Evolutionary conservation across 2,329 filamentous ascomycete genomes (phyloP).

Genomic region (Diplocarpon rosae): DNA sequence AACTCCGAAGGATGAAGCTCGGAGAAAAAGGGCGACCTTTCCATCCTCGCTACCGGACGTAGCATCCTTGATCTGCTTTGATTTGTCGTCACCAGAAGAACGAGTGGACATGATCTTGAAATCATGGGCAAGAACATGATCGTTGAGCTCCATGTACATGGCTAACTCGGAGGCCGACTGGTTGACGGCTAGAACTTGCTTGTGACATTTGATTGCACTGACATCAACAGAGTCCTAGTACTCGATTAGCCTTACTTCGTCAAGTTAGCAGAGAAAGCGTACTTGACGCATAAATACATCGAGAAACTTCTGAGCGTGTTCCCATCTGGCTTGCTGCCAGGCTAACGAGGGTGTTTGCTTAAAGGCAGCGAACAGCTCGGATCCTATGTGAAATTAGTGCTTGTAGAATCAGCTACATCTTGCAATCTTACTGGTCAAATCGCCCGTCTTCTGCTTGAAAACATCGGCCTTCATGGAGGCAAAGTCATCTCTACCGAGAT

Average conservation of each 20-base stretch:
- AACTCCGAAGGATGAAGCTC: background rate
- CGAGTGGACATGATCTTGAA: conserved; percentile 27
- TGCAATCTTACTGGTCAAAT: conserved; percentile 32
- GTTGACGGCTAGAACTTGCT: conserved; percentile 33
- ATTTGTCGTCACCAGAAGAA: background rate
- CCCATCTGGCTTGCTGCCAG: conserved; percentile 41
- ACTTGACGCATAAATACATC: conserved; percentile 29
- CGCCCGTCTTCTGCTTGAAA: conserved; percentile 31
- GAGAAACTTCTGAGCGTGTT: conserved; percentile 43
- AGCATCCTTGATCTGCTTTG: background rate
- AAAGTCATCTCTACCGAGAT: conserved; percentile 43
- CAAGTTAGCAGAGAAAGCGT: background rate
- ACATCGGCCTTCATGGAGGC: conserved; percentile 32
- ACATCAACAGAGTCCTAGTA: conserved; percentile 32
- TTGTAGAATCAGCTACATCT: background rate
- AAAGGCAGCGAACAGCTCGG: conserved; percentile 45
- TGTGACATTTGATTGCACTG: conserved; percentile 33
- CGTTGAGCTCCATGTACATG: conserved; percentile 43
- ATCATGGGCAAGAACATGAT: conserved; percentile 39
- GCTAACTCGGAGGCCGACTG: conserved; percentile 38
- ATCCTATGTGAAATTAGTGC: conserved; percentile 26
- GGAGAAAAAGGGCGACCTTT: conserved; percentile 4
- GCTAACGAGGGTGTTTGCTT: conserved; percentile 36
- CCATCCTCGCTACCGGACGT: background rate
- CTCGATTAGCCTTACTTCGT: conserved; percentile 6